Conservation (phyloP, 768 basidiomycete species). For the Mycena haematopus region DNA sequence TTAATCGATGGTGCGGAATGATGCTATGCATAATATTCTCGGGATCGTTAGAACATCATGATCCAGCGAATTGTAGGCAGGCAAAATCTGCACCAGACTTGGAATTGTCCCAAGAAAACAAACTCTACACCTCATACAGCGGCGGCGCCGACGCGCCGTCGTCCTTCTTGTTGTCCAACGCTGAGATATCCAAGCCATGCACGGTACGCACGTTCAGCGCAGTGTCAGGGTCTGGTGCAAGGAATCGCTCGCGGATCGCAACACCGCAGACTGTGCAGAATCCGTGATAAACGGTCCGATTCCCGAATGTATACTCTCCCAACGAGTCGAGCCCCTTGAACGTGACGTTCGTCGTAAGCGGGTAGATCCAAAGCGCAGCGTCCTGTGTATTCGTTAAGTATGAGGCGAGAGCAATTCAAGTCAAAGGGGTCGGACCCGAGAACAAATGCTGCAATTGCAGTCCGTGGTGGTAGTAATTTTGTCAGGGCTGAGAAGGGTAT, state of each 20-base stretch:
- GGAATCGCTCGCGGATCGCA: conserved; percentile 4
- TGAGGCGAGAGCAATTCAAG: too few relatives aligned
- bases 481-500: background rate
- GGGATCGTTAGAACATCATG: too few relatives aligned
- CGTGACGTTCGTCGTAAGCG: background rate
- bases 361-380: conserved; percentile 21
- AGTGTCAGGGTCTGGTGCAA: background rate
- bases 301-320: conserved; percentile 15
- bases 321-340: conserved; percentile 13
- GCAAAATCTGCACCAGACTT: too few relatives aligned
- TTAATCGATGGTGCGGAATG: too few relatives aligned
- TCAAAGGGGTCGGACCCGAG: conserved; percentile 1
- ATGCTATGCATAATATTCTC: too few relatives aligned
- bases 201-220: conserved; percentile 23
- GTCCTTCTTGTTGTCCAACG: background rate
- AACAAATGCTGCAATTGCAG: conserved; percentile 29
- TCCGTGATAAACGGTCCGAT: background rate
- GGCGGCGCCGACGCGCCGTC: background rate
- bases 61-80: too few relatives aligned
- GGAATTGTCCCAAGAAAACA: too few relatives aligned
- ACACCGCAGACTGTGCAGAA: conserved; percentile 20
- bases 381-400: background rate
- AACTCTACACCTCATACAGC: conserved; percentile 2
- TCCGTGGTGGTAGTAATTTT: background rate
- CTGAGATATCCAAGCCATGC: conserved; percentile 10